Percentiles rank a stretch among this genome's conserved stretches.
Conservation (phyloP, 352 stramenopile genomes). For the Phytophthora constricta region DNA sequence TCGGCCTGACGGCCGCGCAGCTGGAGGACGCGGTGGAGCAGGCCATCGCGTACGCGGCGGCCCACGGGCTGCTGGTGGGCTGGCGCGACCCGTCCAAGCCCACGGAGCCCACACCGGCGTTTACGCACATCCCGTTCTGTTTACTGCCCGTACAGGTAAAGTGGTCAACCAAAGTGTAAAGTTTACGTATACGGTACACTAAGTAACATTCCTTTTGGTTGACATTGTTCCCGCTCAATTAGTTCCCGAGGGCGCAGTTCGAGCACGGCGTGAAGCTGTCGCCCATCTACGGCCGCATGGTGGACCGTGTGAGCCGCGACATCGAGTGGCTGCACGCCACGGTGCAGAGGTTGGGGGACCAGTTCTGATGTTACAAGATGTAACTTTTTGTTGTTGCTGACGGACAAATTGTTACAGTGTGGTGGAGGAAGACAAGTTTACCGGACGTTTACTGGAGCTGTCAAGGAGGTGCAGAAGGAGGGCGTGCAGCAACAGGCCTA, state of each 20-base stretch:
- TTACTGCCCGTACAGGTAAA: conserved; percentile 66
- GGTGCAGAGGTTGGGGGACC: conserved; percentile 45
- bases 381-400: neutral
- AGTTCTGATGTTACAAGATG: neutral
- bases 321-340: conserved; percentile 79
- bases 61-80: conserved; percentile 77
- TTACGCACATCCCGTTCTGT: conserved; percentile 83
- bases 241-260: conserved; percentile 66
- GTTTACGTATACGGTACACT: neutral
- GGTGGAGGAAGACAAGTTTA: conserved; percentile 90
- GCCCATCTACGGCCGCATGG: conserved; percentile 74
- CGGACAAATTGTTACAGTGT: conserved; percentile 38
- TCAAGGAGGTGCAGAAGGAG: conserved; percentile 74
- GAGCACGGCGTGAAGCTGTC: conserved; percentile 71
- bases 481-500: conserved; percentile 83
- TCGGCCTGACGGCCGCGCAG: conserved; percentile 52
- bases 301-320: conserved; percentile 85
- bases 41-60: conserved; percentile 74
- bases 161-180: neutral
- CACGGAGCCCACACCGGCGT: conserved; percentile 43
- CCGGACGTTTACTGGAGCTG: conserved; percentile 75
- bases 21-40: conserved; percentile 67
- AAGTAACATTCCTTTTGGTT: no score
- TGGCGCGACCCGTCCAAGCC: conserved; percentile 47
- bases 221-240: no score